Evolutionary conservation across 257 asterid genomes (phyloP), one percentile per base, ranked within the genome.

Genomic region (Solanum ahanhuiri): DNA sequence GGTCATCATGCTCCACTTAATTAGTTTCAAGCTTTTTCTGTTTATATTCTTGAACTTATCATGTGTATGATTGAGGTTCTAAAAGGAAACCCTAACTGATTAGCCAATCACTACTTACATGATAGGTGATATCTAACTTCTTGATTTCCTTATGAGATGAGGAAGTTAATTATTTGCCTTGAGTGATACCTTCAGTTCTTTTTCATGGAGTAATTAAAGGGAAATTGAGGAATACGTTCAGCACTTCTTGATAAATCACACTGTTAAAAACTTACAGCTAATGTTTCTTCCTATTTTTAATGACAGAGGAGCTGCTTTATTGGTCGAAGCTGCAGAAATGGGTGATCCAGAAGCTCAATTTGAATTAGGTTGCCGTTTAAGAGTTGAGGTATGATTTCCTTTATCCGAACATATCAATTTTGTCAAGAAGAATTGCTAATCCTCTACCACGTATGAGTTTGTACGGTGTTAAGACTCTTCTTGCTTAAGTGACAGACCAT

Each of bases 281-380:
- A 39, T 54, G 17, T 85, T 23, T 85, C 7, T 72, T 39, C 86
- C 67, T 88, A 31, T 48, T 88, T 84, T 28, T 89, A 81, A 57
- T 60, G 86, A 87, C 88, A 96, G 99, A 85, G 98, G 98, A 23
- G 98, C 98, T 90, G 98, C 99, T 82, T 95, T 96, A 91, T 93
- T 96, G 87, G 94, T 96, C 54, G 99, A 96, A 92, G 98, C 99
- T 89, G 98, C 98, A 48, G 98, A 96, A 90, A 96, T 95, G 99
- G 99, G 99, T 58, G 91, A 96, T 88, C 93, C 98, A 79, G 98
- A 96, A 85, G 98, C 99, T 64, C 98, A 88, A 63, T 96, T 93
- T 88, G 98, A 94, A 60, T 90, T 96, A 70, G 99, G 96, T 86
- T 93, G 98, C 90, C 93, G 89, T 86, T 90, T 96, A 87, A 93